Percentiles rank a stretch among this genome's conserved stretches.
Evolutionary conservation across 768 basidiomycete genomes (phyloP).

Genomic region (Lactifluus rugatus): DNA sequence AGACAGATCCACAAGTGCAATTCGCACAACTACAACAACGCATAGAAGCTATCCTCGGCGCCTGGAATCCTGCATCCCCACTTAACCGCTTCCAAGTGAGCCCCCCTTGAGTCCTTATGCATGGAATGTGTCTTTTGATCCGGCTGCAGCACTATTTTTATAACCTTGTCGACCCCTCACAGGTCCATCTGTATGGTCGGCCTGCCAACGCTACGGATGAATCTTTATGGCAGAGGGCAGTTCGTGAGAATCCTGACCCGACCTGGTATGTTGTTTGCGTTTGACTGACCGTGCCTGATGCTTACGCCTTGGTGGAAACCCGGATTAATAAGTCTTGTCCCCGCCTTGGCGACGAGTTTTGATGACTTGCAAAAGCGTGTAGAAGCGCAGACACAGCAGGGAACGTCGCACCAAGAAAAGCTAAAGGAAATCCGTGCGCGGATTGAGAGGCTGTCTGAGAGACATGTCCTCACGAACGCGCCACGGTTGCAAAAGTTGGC

Average conservation of each 20-base stretch:
- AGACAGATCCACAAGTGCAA: conserved; percentile 54
- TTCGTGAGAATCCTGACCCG: conserved; percentile 73
- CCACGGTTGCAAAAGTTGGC: conserved; percentile 56
- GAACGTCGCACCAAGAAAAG: conserved; percentile 56
- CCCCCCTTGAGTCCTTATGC: neutral
- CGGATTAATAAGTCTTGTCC: conserved; percentile 52
- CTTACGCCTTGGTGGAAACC: neutral
- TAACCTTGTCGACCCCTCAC: conserved; percentile 65
- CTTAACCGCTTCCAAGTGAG: conserved; percentile 75
- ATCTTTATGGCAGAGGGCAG: conserved; percentile 66
- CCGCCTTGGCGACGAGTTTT: conserved; percentile 72
- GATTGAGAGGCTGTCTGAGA: conserved; percentile 47
- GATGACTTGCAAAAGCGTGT: conserved; percentile 73
- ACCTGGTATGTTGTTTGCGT: conserved; percentile 42
- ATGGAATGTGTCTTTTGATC: neutral
- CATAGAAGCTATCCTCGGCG: conserved; percentile 53
- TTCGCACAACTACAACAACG: conserved; percentile 43
- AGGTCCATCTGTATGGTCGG: conserved; percentile 56
- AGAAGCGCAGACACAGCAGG: conserved; percentile 61
- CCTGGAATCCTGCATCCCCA: conserved; percentile 62
- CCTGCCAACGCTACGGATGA: conserved; percentile 68
- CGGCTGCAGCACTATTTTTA: conserved; percentile 67
- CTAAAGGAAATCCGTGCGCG: conserved; percentile 63
- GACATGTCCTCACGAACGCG: conserved; percentile 56
- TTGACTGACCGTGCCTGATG: conserved; percentile 3